Conservation (phyloP, 805 yeast genomes). For the Yarrowia bubula region DNA sequence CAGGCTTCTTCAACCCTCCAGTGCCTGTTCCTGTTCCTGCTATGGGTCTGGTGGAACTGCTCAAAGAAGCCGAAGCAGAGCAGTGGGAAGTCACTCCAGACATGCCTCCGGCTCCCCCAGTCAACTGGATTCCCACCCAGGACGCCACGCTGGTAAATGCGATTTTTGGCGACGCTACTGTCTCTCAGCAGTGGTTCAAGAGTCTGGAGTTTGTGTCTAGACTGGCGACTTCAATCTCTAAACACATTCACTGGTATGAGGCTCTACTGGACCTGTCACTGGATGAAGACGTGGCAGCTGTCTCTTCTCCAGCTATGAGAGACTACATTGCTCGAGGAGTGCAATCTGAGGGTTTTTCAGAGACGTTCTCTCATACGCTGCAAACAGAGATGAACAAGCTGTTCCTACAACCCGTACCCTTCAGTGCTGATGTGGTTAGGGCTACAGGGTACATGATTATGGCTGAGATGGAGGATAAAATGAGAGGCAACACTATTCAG, state of each 20-base stretch:
- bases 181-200: conserved; percentile 4
- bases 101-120: conserved; percentile 10
- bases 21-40: neutral
- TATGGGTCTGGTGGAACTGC: neutral
- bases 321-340: neutral
- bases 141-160: conserved; percentile 7
- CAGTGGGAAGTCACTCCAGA: conserved; percentile 1
- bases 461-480: conserved; percentile 19
- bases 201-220: neutral
- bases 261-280: neutral
- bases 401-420: neutral
- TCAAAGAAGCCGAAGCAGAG: conserved; percentile 1
- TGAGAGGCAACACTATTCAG: conserved; percentile 3
- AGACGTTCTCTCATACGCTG: neutral
- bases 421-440: neutral
- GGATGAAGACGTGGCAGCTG: neutral
- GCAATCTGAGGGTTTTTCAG: neutral
- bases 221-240: neutral
- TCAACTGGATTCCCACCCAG: conserved; percentile 1
- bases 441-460: conserved; percentile 22
- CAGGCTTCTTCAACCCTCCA: conserved; percentile 13
- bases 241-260: conserved; percentile 12
- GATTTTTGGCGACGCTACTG: neutral
- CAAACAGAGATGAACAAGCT: conserved; percentile 13
- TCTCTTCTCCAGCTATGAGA: conserved; percentile 6